Evolutionary conservation across 1,284 basidiomycete species (phyloP).

Genomic region (Ceratobasidium theobromae): DNA sequence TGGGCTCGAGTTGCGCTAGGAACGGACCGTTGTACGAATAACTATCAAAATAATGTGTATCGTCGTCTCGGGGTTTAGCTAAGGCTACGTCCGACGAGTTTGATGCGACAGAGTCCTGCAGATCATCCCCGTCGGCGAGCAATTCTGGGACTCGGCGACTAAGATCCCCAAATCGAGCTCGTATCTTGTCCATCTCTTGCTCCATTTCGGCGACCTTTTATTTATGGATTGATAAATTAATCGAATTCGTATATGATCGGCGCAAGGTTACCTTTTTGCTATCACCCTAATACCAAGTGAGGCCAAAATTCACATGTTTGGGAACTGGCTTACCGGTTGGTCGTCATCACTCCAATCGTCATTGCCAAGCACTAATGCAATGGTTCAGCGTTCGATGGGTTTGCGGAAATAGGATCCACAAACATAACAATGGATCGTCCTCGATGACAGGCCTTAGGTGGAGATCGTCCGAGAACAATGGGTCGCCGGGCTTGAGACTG

Average conservation of each 20-base stretch:
- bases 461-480: slow-evolving; percentile 69
- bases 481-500: slow-evolving; percentile 57
- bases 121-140: slow-evolving; percentile 1
- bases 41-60: slow-evolving; percentile 92
- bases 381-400: slow-evolving; percentile 20
- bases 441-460: slow-evolving; percentile 77
- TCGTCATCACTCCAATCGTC: slow-evolving; percentile 75
- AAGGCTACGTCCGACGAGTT: slow-evolving; percentile 33
- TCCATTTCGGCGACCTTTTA: slow-evolving; percentile 48
- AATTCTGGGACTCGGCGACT: slow-evolving; percentile 39
- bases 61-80: slow-evolving; percentile 64
- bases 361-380: slow-evolving; percentile 1
- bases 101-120: neutral
- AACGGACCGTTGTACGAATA: slow-evolving; percentile 85
- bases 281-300: slow-evolving; percentile 45
- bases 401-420: neutral
- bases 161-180: slow-evolving; percentile 46
- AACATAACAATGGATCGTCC: slow-evolving; percentile 87
- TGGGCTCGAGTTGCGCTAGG: neutral
- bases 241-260: slow-evolving; percentile 50
- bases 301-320: slow-evolving; percentile 34
- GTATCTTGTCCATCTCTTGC: slow-evolving; percentile 26
- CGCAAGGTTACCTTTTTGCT: slow-evolving; percentile 51
- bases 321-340: slow-evolving; percentile 11
- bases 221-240: slow-evolving; percentile 47